These are phyloP conservation scores for Metschnikowia reukaufii DNA, from an alignment of 805 yeast genomes.

Conservation along the genomic window DNA sequence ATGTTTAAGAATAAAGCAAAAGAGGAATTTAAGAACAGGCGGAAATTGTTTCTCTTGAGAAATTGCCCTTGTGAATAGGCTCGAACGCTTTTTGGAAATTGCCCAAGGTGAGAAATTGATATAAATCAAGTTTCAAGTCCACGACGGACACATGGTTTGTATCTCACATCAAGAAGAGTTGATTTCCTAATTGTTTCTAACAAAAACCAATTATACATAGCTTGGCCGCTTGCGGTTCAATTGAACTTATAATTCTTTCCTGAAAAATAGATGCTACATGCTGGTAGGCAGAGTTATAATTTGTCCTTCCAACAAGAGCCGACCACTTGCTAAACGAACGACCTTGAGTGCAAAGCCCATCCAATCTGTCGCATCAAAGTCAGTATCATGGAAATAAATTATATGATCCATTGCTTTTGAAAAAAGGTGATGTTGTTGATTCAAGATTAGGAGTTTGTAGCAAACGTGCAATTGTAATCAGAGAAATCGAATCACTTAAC, in stretches of 20 bases:
- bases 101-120: too few species aligned
- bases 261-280: conserved; percentile 60
- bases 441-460: conserved; percentile 40
- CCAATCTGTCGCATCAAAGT: conserved; percentile 47
- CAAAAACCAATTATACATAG: too few species aligned
- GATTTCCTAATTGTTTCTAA: too few species aligned
- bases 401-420: conserved; percentile 67
- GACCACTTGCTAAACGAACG: conserved; percentile 25
- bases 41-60: too few species aligned
- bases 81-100: too few species aligned
- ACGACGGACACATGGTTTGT: too few species aligned
- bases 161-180: too few species aligned
- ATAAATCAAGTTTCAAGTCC: too few species aligned
- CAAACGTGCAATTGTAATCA: conserved; percentile 52
- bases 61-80: too few species aligned
- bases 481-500: conserved; percentile 56
- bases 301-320: conserved; percentile 41
- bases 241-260: conserved; percentile 47
- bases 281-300: conserved; percentile 49
- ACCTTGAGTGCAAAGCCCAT: conserved; percentile 44
- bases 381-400: conserved; percentile 61
- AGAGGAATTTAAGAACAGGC: too few species aligned
- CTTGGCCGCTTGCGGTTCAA: too few species aligned
- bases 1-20: too few species aligned
- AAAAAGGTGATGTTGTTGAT: conserved; percentile 33